A percentile compares a stretch with the other conserved stretches of the same genome.
These are phyloP conservation scores for Parathielavia appendiculata DNA, from an alignment of 495 filamentous ascomycete genomes.

Conservation along the genomic window DNA sequence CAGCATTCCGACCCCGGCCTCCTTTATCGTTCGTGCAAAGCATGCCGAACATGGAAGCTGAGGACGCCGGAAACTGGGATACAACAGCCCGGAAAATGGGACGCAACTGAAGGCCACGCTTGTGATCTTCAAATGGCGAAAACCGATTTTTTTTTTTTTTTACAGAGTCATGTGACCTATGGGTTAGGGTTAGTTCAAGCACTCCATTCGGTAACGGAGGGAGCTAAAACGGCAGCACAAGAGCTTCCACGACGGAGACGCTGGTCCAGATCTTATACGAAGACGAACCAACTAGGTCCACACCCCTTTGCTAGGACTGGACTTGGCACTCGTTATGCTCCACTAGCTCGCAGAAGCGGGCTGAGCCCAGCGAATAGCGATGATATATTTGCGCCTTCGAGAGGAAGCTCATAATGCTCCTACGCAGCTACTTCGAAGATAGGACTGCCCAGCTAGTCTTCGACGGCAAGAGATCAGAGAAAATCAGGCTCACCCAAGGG, in stretches of 20 bases:
- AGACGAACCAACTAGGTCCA: not conserved
- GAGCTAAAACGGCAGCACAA: not conserved
- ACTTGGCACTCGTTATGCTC: not conserved
- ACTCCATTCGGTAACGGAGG: not conserved
- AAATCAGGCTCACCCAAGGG: not conserved
- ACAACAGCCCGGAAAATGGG: not conserved
- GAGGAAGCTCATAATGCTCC: not conserved
- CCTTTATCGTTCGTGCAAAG: not conserved
- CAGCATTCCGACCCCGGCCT: too few species aligned
- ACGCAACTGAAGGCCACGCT: not conserved
- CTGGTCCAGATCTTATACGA: not conserved
- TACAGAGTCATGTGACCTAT: not conserved
- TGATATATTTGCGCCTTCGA: not conserved
- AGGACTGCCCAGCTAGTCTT: not conserved
- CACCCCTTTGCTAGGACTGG: not conserved
- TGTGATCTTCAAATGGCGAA: not conserved
- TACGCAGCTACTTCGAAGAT: not conserved
- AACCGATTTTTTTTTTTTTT: not conserved
- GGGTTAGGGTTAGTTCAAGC: not conserved
- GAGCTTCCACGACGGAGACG: not conserved
- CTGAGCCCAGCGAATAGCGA: slow-evolving; percentile 1
- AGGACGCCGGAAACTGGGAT: not conserved
- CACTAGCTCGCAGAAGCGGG: not conserved
- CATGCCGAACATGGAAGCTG: not conserved
- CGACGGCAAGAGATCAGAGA: not conserved